phyloP scores from a whole-genome alignment of 257 asterid genomes.

The Ehretia macrophylla region DNA sequence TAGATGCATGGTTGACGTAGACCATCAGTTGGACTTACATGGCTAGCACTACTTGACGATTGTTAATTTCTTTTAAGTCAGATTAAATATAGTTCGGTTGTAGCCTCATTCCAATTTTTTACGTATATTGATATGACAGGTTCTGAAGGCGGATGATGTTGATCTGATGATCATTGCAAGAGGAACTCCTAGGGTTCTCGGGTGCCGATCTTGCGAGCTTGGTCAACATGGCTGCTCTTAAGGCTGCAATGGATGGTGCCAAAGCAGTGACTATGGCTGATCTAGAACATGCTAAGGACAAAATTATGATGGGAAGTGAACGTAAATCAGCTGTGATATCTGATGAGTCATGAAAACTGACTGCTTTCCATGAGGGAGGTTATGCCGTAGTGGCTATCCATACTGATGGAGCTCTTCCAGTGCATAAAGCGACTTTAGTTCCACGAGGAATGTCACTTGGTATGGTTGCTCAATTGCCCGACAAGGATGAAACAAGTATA shows the following conservation, averaged over 20 bases:
- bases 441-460: conserved; percentile 93
- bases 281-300: conserved; percentile 89
- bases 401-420: conserved; percentile 93
- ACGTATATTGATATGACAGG: conserved; percentile 69
- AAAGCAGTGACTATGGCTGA: conserved; percentile 60
- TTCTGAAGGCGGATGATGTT: too few relatives aligned
- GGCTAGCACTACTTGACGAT: too few relatives aligned
- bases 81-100: too few relatives aligned
- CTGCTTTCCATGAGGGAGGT: conserved; percentile 93
- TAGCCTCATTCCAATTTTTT: too few relatives aligned
- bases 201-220: conserved; percentile 96
- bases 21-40: too few relatives aligned
- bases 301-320: conserved; percentile 92
- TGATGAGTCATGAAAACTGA: conserved; percentile 62
- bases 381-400: conserved; percentile 85
- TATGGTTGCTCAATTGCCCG: conserved; percentile 82
- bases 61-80: too few relatives aligned
- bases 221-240: too few relatives aligned
- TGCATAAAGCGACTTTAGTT: conserved; percentile 86
- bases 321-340: conserved; percentile 88
- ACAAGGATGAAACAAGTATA: conserved; percentile 74
- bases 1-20: too few relatives aligned
- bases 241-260: too few relatives aligned
- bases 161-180: conserved; percentile 79
- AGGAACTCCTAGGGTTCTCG: conserved; percentile 84